Percentiles rank a stretch among this genome's conserved stretches.
phyloP scores from a whole-genome alignment of 176 grass and related monocot species.

The bread wheat (Triticum aestivum) region DNA sequence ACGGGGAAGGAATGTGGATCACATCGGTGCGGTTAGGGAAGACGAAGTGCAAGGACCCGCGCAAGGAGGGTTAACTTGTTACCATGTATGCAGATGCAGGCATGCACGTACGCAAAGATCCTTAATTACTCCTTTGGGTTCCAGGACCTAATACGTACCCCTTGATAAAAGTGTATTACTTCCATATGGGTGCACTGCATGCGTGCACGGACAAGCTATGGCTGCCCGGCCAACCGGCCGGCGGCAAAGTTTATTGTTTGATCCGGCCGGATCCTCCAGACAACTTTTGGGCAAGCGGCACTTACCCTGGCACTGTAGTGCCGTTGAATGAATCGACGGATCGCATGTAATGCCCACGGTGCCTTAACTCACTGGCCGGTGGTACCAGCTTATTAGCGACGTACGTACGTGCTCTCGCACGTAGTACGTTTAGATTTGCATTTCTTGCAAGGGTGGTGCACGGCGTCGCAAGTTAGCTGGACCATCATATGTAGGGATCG shows the following conservation, averaged over 20 bases:
- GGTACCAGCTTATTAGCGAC: neutral
- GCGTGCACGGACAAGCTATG: neutral
- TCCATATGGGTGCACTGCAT: neutral
- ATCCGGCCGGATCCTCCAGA: neutral
- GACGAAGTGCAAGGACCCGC: too few species aligned
- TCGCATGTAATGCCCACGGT: slow-evolving; percentile 5
- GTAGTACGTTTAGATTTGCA: slow-evolving; percentile 4
- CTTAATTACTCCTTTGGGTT: neutral
- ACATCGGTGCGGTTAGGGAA: too few species aligned
- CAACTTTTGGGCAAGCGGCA: neutral
- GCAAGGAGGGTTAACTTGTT: too few species aligned
- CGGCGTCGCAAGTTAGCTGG: neutral
- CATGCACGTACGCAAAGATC: too few species aligned
- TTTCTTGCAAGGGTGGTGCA: slow-evolving; percentile 24
- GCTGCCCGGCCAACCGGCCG: neutral
- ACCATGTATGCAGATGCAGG: too few species aligned
- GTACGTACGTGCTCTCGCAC: neutral
- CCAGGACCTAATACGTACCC: neutral
- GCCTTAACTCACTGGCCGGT: neutral
- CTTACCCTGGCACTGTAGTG: neutral
- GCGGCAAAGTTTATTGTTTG: neutral
- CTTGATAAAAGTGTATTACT: neutral
- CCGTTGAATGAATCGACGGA: neutral
- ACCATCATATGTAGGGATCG: neutral
- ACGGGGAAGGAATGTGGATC: too few species aligned